Evolutionary conservation across 805 yeast species (phyloP).

Genomic region (Metschnikowia similis): DNA sequence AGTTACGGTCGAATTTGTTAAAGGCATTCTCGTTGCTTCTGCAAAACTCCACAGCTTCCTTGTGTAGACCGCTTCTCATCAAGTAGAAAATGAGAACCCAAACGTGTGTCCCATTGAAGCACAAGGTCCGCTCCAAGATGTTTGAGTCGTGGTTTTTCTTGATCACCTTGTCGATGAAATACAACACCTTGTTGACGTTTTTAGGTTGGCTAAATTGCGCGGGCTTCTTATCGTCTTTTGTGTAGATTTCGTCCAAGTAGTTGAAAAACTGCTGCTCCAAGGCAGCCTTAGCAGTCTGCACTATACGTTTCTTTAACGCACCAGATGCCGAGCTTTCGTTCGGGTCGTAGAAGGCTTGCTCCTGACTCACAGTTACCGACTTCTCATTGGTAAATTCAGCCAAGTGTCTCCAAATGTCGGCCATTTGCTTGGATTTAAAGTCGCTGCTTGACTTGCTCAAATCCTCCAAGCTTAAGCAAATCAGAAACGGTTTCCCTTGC

Average conservation of each 20-base stretch:
- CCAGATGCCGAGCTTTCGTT: slow-evolving; percentile 12
- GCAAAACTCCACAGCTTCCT: slow-evolving; percentile 74
- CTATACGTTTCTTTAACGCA: slow-evolving; percentile 41
- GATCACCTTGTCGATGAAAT: slow-evolving; percentile 44
- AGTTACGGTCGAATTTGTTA: slow-evolving; percentile 79
- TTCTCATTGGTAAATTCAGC: slow-evolving; percentile 42
- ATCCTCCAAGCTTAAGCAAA: slow-evolving; percentile 58
- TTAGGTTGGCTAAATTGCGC: slow-evolving; percentile 50
- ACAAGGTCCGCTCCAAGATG: slow-evolving; percentile 29
- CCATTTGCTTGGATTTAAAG: slow-evolving; percentile 62
- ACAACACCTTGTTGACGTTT: slow-evolving; percentile 64
- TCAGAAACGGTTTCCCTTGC: slow-evolving; percentile 45
- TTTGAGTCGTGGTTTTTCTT: slow-evolving; percentile 26
- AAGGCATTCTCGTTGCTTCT: slow-evolving; percentile 63
- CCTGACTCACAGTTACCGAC: slow-evolving; percentile 30
- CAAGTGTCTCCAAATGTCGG: slow-evolving; percentile 71
- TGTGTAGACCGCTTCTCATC: slow-evolving; percentile 74
- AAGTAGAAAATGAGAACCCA: slow-evolving; percentile 90
- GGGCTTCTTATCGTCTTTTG: slow-evolving; percentile 46
- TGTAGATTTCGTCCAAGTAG: slow-evolving; percentile 63
- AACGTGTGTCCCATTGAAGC: slow-evolving; percentile 79
- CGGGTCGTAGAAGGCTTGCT: slow-evolving; percentile 27
- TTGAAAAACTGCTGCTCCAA: slow-evolving; percentile 76
- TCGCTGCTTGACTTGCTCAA: slow-evolving; percentile 56
- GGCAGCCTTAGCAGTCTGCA: slow-evolving; percentile 51